Evolutionary conservation across 2,329 filamentous ascomycete genomes (phyloP).

Genomic region (Aspergillus calidoustus): DNA sequence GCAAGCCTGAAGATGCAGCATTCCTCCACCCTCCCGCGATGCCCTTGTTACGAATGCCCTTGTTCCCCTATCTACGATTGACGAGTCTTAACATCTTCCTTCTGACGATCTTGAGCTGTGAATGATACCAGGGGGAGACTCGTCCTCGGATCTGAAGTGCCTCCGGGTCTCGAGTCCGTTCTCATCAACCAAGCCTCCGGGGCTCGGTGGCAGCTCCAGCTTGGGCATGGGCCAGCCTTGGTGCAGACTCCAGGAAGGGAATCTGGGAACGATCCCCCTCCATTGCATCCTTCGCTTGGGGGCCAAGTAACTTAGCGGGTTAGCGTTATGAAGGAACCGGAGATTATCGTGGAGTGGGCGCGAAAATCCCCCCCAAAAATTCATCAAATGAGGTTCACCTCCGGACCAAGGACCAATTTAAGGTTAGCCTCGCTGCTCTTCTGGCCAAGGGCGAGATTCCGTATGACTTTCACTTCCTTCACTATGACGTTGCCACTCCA

Average conservation of each 20-base stretch:
- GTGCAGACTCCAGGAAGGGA: conserved; percentile 22
- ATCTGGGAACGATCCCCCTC: conserved; percentile 27
- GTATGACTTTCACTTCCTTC: conserved; percentile 7
- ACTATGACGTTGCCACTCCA: conserved; percentile 5
- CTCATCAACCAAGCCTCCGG: conserved; percentile 28
- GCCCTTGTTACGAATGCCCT: background rate
- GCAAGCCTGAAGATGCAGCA: background rate
- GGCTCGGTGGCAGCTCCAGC: conserved; percentile 26
- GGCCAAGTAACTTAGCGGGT: conserved; percentile 23
- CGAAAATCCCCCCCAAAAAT: conserved; percentile 12
- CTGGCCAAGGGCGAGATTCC: conserved; percentile 10
- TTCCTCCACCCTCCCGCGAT: background rate
- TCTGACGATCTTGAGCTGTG: conserved; percentile 7
- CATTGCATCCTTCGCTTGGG: conserved; percentile 25
- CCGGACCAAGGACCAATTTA: conserved; percentile 12
- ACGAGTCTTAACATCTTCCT: conserved; percentile 5
- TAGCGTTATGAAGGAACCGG: conserved; percentile 27
- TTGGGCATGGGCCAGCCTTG: conserved; percentile 20
- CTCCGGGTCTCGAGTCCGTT: conserved; percentile 15
- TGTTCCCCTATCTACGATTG: background rate
- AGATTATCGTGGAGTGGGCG: conserved; percentile 32
- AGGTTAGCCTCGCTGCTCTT: conserved; percentile 12
- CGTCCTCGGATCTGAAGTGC: conserved; percentile 25
- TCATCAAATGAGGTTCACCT: conserved; percentile 14
- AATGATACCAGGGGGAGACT: conserved; percentile 9